These are phyloP conservation scores for Trypanosoma brucei DNA, from an alignment of 208 protist genomes.

Conservation along the genomic window DNA sequence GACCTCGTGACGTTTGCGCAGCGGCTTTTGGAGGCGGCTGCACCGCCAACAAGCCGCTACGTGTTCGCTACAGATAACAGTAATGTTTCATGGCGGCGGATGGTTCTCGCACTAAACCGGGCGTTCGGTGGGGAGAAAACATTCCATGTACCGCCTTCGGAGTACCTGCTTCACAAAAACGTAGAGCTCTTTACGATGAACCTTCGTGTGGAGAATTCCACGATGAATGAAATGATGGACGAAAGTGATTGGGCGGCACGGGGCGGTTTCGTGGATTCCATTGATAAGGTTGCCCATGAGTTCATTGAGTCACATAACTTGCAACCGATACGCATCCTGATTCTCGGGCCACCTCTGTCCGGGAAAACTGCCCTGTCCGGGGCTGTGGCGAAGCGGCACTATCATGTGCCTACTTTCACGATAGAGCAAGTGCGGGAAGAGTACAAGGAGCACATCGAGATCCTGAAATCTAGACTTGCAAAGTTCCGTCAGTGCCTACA, in stretches of 20 bases:
- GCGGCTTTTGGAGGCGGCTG: constrained; percentile 46
- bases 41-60: constrained; percentile 73
- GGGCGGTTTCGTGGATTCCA: constrained; percentile 69
- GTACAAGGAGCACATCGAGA: constrained; percentile 41
- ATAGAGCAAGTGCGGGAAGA: constrained; percentile 62
- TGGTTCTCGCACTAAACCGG: constrained; percentile 74
- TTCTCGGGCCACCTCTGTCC: constrained; percentile 86
- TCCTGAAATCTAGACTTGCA: constrained; percentile 27
- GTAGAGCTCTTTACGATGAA: constrained; percentile 87
- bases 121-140: constrained; percentile 66
- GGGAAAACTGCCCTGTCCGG: constrained; percentile 78
- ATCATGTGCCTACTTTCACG: constrained; percentile 70
- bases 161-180: constrained; percentile 72
- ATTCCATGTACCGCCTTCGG: constrained; percentile 36
- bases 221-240: constrained; percentile 66
- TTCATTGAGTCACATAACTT: constrained; percentile 66
- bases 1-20: constrained; percentile 86
- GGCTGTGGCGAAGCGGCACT: constrained; percentile 52
- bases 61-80: constrained; percentile 86
- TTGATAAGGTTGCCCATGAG: constrained; percentile 64
- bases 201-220: constrained; percentile 70
- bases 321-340: constrained; percentile 68
- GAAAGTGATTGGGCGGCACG: constrained; percentile 71
- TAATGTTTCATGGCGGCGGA: constrained; percentile 52
- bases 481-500: constrained; percentile 28